Evolutionary conservation across 768 basidiomycete species (phyloP), one percentile per base, ranked within the genome.

Genomic region (Stropharia rugosoannulata): DNA sequence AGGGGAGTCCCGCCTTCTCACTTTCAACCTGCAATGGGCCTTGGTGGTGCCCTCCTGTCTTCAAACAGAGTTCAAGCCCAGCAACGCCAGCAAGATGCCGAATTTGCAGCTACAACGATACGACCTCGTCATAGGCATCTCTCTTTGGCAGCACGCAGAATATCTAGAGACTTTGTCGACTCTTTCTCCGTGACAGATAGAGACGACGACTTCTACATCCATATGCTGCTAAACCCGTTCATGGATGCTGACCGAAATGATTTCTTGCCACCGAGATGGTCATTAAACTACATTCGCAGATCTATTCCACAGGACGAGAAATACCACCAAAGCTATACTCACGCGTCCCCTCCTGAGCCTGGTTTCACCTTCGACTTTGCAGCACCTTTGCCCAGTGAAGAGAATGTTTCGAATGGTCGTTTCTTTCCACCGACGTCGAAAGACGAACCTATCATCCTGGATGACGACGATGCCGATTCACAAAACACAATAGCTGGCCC

Each of bases 291-390:
- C 42, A 37, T 18, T 27, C 41, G 32, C 27, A n/a, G 36, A 49
- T 48, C n/a, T 36, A 12, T 18, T 49, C 59, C 56, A 11, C 64
- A 67, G 44, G 62, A 61, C 48, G 71, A 74, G 19, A 76, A 81
- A 55, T 90, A 90, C 62, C 75, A 74, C 55, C 63, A 72, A 1
- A 72, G 72, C n/a, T 88, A 83, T 68, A 92, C 90, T 0, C 90
- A 93, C 64, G 81, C 86, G 1, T 67, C 67, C 9, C 70, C 68
- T 4, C 73, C 82, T 5, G 73, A 78, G 12, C 72, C 84, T n/a
- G 89, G 87, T 1, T 91, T 87, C 66, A 82, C 85, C 0, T 80
- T 79, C 62, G 81, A 89, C 64, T 90, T 93, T 68, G 79, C 78
- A 2, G 74, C 76, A n/a, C 68, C 70, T 11, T 68, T 70, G 41